Conservation (phyloP, 805 yeast species). For the Pichia eremophila region DNA sequence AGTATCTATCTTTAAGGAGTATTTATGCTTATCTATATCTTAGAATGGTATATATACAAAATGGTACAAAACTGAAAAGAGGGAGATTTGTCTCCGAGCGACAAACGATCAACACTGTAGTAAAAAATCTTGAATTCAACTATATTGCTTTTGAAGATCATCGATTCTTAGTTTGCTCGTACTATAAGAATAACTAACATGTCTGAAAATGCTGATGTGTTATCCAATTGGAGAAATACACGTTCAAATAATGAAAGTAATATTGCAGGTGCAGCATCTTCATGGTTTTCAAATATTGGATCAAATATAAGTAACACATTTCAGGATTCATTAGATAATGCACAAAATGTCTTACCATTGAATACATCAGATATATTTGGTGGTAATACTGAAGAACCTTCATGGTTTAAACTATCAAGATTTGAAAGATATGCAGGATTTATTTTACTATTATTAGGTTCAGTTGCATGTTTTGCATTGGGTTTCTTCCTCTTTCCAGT, state of each 20-base stretch:
- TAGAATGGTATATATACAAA: no score
- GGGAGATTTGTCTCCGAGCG: no score
- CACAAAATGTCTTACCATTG: conserved; percentile 59
- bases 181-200: neutral
- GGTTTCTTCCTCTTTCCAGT: conserved; percentile 85
- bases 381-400: conserved; percentile 47
- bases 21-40: no score
- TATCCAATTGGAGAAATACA: conserved; percentile 22
- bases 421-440: conserved; percentile 78
- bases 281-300: conserved; percentile 10
- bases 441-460: conserved; percentile 63
- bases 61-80: no score
- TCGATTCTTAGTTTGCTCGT: no score
- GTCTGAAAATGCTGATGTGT: conserved; percentile 11
- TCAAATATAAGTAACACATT: conserved; percentile 10
- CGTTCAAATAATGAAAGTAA: conserved; percentile 8
- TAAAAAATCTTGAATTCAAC: no score
- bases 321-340: conserved; percentile 33
- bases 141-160: no score
- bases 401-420: conserved; percentile 67
- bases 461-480: conserved; percentile 71
- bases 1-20: no score
- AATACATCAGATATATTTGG: conserved; percentile 40
- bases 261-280: conserved; percentile 4
- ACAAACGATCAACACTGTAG: no score